Evolutionary conservation across 345 rosid species (phyloP), one percentile per base, ranked within the genome.

Genomic region (Euphorbia tirucalli): DNA sequence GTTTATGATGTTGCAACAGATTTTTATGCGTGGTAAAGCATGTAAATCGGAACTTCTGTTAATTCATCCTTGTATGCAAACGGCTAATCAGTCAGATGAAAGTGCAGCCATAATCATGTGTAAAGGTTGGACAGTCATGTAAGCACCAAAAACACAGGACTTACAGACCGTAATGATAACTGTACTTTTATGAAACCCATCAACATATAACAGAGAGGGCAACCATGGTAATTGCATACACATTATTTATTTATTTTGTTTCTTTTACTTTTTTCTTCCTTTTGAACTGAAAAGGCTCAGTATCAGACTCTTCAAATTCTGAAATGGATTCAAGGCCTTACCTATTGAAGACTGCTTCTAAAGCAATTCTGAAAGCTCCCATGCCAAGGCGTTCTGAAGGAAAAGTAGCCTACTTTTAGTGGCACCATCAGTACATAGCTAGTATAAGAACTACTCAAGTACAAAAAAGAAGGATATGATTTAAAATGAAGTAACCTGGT

Each of bases 331-430:
- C 32, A 11, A 48, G n/a, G 50, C 49, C 75, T 85, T 69, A 89
- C 93, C 88, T 87, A 78, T 89, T 93, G 82, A 83, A 93, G 82
- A 93, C 74, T 43, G 93, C 85, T 84, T 93, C 96, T 10, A 91
- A 59, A 0, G 96, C 98, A 13, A 91, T 88, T 83, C 96, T 86
- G 87, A 89, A 93, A 80, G 93, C 93, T 74, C 93, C 97, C 92
- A 91, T 84, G 66, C 96, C 98, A 39, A 93, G 89, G 78, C 93
- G 98, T 73, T 86, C 93, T 73, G 89, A 71, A 74, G 97, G 93
- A 81, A 93, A 93, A 63, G 78, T 78, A 80, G 93, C 91, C 96
- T 93, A 78, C 71, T 71, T 84, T 82, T 67, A 65, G 30, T 27
- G 61, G 80, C 66, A 82, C 72, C 63, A 74, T 87, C 78, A 90